These are phyloP conservation scores for Avena insularis DNA, from an alignment of 176 grass and related monocot species.

Conservation along the genomic window DNA sequence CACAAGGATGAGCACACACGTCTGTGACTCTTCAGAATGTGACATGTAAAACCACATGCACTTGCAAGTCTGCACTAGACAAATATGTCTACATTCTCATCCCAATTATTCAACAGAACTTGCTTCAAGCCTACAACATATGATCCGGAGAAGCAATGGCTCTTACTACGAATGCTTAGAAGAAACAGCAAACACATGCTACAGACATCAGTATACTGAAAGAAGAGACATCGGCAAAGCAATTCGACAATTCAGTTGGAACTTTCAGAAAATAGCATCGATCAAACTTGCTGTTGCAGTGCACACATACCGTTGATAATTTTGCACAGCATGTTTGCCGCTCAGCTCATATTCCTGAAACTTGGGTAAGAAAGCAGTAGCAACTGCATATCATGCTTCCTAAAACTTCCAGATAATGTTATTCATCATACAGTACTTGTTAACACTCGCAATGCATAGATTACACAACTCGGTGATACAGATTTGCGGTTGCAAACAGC, in stretches of 20 bases:
- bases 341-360: not conserved
- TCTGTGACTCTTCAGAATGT: constrained; percentile 2
- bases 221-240: constrained; percentile 34
- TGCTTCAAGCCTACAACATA: constrained; percentile 36
- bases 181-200: constrained; percentile 34
- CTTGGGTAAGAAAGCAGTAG: not conserved
- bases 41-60: not conserved
- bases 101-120: constrained; percentile 16
- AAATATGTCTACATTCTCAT: constrained; percentile 11
- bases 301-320: not conserved
- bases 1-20: constrained; percentile 29
- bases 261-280: not conserved
- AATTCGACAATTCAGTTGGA: constrained; percentile 19
- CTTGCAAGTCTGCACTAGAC: not conserved
- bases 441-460: not conserved
- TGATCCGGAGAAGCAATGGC: constrained; percentile 30
- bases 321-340: not conserved
- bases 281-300: not conserved
- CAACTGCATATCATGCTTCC: not conserved
- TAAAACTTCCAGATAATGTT: not conserved
- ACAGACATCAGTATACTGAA: not conserved
- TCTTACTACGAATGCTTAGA: constrained; percentile 28
- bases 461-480: not conserved
- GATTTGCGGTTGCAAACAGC: not conserved
- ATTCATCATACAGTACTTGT: not conserved